These are phyloP conservation scores for Xerocomellus intermedius DNA, from an alignment of 768 basidiomycete genomes.

Conservation along the genomic window DNA sequence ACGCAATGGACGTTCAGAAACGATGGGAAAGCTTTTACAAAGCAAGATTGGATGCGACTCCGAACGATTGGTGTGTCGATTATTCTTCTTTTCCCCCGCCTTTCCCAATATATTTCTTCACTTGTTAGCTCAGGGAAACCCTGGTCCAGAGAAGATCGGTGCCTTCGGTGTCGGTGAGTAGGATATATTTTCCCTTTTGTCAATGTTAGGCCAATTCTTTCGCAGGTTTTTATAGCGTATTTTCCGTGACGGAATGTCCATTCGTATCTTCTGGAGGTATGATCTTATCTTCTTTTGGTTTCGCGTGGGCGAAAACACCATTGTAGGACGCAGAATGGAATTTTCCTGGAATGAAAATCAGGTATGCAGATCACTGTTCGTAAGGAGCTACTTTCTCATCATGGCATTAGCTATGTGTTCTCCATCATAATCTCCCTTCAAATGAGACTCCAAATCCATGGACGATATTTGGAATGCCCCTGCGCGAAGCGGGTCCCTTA, in stretches of 20 bases:
- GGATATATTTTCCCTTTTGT: too few species aligned
- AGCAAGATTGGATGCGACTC: conserved; percentile 85
- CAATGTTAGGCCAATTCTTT: too few species aligned
- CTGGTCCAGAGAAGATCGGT: conserved; percentile 92
- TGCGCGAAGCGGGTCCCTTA: conserved; percentile 74
- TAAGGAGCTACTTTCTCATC: neutral
- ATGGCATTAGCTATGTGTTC: neutral
- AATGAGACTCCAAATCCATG: conserved; percentile 41
- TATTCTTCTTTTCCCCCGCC: too few species aligned
- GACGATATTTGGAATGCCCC: conserved; percentile 84
- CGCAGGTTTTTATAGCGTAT: conserved; percentile 69
- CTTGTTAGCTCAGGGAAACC: conserved; percentile 80
- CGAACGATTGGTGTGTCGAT: conserved; percentile 75
- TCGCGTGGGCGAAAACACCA: neutral
- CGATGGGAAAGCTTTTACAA: conserved; percentile 77
- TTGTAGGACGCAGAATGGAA: neutral
- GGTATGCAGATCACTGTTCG: neutral
- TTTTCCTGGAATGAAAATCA: neutral
- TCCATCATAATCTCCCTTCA: neutral
- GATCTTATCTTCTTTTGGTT: neutral
- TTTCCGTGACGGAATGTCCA: conserved; percentile 55
- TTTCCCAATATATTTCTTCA: neutral
- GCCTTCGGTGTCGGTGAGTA: conserved; percentile 82
- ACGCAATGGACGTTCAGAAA: conserved; percentile 84
- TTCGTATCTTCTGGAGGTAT: neutral